These are phyloP conservation scores for Hemisphaericaspora lyxosophila DNA, from an alignment of 1,139 yeast genomes.

Conservation along the genomic window DNA sequence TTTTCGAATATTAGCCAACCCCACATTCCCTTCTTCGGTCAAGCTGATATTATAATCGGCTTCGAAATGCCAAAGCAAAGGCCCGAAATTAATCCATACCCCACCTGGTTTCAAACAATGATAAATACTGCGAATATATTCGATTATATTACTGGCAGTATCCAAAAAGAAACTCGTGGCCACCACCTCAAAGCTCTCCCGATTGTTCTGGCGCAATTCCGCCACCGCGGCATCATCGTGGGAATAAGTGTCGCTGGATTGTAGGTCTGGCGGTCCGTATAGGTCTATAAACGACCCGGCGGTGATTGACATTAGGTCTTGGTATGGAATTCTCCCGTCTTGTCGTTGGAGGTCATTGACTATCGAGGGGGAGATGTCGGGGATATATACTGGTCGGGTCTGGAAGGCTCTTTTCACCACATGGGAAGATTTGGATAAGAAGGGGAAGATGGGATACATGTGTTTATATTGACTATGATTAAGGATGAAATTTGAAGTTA, in stretches of 20 bases:
- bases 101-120: constrained; percentile 57
- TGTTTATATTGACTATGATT: constrained; percentile 49
- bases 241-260: not conserved
- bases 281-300: constrained; percentile 80
- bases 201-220: constrained; percentile 42
- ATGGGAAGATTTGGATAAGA: constrained; percentile 52
- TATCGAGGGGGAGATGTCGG: constrained; percentile 49
- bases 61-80: constrained; percentile 84
- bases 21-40: constrained; percentile 27
- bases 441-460: constrained; percentile 51
- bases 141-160: constrained; percentile 71
- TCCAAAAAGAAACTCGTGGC: constrained; percentile 79
- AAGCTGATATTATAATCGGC: constrained; percentile 38
- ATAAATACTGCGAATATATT: constrained; percentile 60
- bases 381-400: constrained; percentile 49
- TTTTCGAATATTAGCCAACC: constrained; percentile 34
- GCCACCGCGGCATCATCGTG: constrained; percentile 31
- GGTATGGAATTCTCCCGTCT: constrained; percentile 44
- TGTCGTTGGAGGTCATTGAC: constrained; percentile 28
- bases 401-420: constrained; percentile 45
- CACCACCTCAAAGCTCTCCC: constrained; percentile 50
- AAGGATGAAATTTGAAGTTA: constrained; percentile 63
- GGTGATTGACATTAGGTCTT: constrained; percentile 67
- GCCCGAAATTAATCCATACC: constrained; percentile 82
- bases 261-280: constrained; percentile 51